Base-by-base conservation (phyloP, 2,329 filamentous ascomycete genomes). In the Aspergillus sp. region DNA sequence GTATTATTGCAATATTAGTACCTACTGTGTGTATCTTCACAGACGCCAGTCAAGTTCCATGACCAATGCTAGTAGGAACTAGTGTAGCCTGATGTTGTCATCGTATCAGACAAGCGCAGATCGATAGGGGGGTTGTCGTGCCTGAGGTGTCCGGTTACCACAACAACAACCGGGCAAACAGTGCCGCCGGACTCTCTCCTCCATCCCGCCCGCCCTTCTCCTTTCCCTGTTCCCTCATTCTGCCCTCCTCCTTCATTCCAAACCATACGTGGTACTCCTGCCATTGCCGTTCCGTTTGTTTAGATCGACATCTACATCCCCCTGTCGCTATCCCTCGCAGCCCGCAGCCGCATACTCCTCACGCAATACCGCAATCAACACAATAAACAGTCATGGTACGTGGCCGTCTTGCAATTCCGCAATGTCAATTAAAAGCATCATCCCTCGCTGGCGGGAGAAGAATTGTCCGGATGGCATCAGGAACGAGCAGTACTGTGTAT, bases 121-220 rank as follows among this genome's bases (percentile, higher is more conserved):
- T 52, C 10, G 32, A 53, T 41, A 52, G 49, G 49, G 49, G 49
- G 32, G 50, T 17, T n/a, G 50, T 11, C 8, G 4, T 25, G 53
- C 53, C 53, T 55, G 39, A 55, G 53, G 53, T 55, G 53, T 55
- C 53, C n/a, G 53, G 65, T 67, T 67, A 65, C 65, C 64, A 66
- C 65, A 67, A 67, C 65, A 66, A 67, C 65, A 32, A 52, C 39
- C 59, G 27, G 42, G 52, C 30, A 38, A 25, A 57, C 41, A 41
- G 57, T 51, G 39, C 51, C 13, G 53, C 54, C 32, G 25, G 15
- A n/a, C 39, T 36, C n/a, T 36, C n/a, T 27, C 19, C 17, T 52
- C 53, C 23, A 32, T 47, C 44, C 36, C 56, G 38, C 52, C 48
- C 53, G 51, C 56, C 53, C 59, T 13, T 59, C 41, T 56, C 30